Evolutionary conservation across 2,329 filamentous ascomycete species (phyloP), one percentile per base, ranked within the genome.

Genomic region (Colletotrichum euphorbiae): DNA sequence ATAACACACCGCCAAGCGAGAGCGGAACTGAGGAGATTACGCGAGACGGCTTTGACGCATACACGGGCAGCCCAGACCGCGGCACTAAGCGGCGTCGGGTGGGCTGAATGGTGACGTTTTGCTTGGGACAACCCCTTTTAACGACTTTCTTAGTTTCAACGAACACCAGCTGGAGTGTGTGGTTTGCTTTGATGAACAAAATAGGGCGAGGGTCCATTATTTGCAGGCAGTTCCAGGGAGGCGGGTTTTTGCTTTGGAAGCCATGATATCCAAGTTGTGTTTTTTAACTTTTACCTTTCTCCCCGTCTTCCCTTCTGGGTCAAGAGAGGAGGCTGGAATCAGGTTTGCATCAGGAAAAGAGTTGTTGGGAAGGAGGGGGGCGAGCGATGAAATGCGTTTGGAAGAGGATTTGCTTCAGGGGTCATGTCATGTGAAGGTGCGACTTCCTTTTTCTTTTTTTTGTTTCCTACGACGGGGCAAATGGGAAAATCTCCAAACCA

Each of bases 1-100:
- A 78, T 21, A 76, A 82, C 64, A 81, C 80, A 21, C 51, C 51
- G 9, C 80, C 82, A 3, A 86, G 84, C 67, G 79, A 83, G 11
- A 80, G 80, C 1, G 80, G 78, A 2, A 87, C 84, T 1, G 85
- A 87, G 71, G 85, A 87, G 74, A 84, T 87, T 19, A 72, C 74
- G 15, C 78, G 83, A 11, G 77, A 82, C 8, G 84, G 85, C 21
- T 57, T 83, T 17, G 76, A 72, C 19, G 74, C 71, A 2, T 21
- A 73, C 38, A 69, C 71, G n/a, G 72, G 55, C 13, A 76, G 71
- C 24, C 72, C 75, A 0, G 70, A 71, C 52, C 74, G 74, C 31
- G 76, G 75, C 33, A 72, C 70, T 12, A 83, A 83, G 74, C 75
- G 81, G 24, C 76, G 81, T 33, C 79, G 81, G 7, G 69, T 81